Evolutionary conservation across 2,329 filamentous ascomycete species (phyloP).

Genomic region (Cladosporium sp.): DNA sequence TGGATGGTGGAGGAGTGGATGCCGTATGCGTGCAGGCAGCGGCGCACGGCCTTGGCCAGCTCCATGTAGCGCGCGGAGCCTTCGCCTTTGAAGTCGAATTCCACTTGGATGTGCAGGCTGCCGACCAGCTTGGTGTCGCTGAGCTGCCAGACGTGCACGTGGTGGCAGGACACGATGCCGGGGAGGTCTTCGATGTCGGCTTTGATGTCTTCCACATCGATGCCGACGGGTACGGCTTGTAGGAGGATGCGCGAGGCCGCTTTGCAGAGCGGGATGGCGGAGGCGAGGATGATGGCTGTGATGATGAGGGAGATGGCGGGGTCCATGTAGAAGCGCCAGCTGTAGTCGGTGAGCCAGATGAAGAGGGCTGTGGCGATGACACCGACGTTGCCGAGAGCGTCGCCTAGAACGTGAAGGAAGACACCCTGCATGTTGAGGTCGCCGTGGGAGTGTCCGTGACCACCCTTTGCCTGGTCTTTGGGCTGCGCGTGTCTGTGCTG

Average conservation of each 20-base stretch:
- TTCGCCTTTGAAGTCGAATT: slow-evolving; percentile 80
- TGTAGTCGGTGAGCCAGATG: slow-evolving; percentile 85
- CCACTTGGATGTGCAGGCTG: slow-evolving; percentile 87
- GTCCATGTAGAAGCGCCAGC: slow-evolving; percentile 81
- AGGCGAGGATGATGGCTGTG: slow-evolving; percentile 68
- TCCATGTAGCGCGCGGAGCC: slow-evolving; percentile 81
- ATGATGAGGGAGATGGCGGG: slow-evolving; percentile 91
- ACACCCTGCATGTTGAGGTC: slow-evolving; percentile 92
- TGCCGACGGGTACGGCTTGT: slow-evolving; percentile 85
- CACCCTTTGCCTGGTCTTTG: slow-evolving; percentile 48
- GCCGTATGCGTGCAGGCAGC: slow-evolving; percentile 88
- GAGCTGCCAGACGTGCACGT: slow-evolving; percentile 96
- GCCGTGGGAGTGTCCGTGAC: slow-evolving; percentile 73
- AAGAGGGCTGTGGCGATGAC: slow-evolving; percentile 77
- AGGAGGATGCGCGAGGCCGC: slow-evolving; percentile 83
- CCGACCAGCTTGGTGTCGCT: slow-evolving; percentile 93
- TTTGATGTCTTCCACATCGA: slow-evolving; percentile 84
- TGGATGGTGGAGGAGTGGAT: slow-evolving; percentile 98
- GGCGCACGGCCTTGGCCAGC: slow-evolving; percentile 73
- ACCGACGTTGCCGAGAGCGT: slow-evolving; percentile 80
- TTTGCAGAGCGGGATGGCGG: slow-evolving; percentile 71
- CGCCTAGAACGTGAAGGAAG: slow-evolving; percentile 68
- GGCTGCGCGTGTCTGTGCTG: slow-evolving; percentile 78
- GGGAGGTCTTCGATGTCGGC: slow-evolving; percentile 82
- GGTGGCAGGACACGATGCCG: slow-evolving; percentile 85